Evolutionary conservation across 179 eudicot species (phyloP), one percentile per base, ranked within the genome.

Genomic region (Carnegiea gigantea): DNA sequence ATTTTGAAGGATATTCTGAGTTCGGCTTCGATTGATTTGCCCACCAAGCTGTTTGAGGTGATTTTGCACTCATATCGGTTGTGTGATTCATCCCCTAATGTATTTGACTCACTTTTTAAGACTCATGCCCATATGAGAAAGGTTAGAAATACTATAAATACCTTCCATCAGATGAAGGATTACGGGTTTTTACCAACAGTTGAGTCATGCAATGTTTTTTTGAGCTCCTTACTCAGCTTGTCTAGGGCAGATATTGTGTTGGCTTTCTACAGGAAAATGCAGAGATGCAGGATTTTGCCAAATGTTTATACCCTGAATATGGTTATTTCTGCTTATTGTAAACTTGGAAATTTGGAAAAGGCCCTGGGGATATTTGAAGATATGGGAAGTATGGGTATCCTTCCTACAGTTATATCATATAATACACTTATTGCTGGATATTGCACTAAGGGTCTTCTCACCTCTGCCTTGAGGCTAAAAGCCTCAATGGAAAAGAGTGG

Each of bases 291-390:
- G 79, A 90, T 95, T 82, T 87, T 89, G 18, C 91, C 97, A 0
- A 93, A 93, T 89, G 88, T 88, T 70, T 94, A 89, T 86, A 92
- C 98, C 24, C 78, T 92, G 79, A 95, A 95, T 86, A 90, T 94
- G 93, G 89, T 90, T 70, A 85, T 94, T 46, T 78, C 77, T 84
- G 98, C 92, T 83, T 78, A 87, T 44, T 91, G 95, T 87, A 87
- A 89, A 78, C 71, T 82, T 80, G 93, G 97, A 68, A 91, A 81
- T 17, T 75, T 95, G 30, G 98, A 94, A 43, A 88, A 89, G 84
- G 99, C 92, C 6, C 64, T 89, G 17, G 90, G 88, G 85, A 73
- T 95, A 78, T 94, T 92, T 73, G 82, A 83, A 78, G 91, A 91
- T 72, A 89, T 95, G 98, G 90, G 87, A n/a, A 81, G 67, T 70